Conservation (phyloP, 139 green algal species). For the Coelastrella sp. region DNA sequence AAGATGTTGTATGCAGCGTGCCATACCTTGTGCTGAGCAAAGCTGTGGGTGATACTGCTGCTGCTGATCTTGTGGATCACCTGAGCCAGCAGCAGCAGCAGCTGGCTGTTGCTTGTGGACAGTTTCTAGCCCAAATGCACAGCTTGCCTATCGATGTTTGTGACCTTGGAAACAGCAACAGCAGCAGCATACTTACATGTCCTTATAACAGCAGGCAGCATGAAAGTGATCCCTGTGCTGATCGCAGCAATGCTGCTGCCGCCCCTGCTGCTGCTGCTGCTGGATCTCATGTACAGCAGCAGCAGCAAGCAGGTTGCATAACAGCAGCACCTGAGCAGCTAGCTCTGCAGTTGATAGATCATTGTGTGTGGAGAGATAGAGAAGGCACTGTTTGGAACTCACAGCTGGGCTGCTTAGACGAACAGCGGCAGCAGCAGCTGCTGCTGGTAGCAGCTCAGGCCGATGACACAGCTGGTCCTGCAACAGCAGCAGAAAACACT, state of each 20-base stretch:
- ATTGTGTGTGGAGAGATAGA: not conserved
- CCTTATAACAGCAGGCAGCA: not conserved
- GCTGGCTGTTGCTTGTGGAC: not conserved
- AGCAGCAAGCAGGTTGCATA: not conserved
- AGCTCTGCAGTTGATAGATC: not conserved
- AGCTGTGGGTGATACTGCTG: not conserved
- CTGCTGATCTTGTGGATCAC: not conserved
- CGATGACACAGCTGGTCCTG: too few relatives aligned
- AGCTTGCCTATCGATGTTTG: not conserved
- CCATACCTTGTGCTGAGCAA: conserved; percentile 10
- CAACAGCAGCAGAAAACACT: not conserved
- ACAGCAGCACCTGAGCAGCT: conserved; percentile 4
- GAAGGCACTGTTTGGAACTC: conserved; percentile 32
- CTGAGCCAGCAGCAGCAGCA: conserved; percentile 13
- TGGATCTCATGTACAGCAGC: not conserved
- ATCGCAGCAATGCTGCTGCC: not conserved
- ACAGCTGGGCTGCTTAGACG: not conserved
- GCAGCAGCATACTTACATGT: not conserved
- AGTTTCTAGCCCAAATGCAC: conserved; percentile 9
- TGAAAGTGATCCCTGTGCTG: not conserved
- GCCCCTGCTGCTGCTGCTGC: not conserved
- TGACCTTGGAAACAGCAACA: not conserved
- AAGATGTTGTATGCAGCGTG: not conserved
- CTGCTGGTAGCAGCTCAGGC: not conserved
- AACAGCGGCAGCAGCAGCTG: conserved; percentile 14